A percentile compares a stretch with the other conserved stretches of the same genome.
phyloP scores from a whole-genome alignment of 495 filamentous ascomycete species.

The Hyphodiscus hymeniophilus region DNA sequence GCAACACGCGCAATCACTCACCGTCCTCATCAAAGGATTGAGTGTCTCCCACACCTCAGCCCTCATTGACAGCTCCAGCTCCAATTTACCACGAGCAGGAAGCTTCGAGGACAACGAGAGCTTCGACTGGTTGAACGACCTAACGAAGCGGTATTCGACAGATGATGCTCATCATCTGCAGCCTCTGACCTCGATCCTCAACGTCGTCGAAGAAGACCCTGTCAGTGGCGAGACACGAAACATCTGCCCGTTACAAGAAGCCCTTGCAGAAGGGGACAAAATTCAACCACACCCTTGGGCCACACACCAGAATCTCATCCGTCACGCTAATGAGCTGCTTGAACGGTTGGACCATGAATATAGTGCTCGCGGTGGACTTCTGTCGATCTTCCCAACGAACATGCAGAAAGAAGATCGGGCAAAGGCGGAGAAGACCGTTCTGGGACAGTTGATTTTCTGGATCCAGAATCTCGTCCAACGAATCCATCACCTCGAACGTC shows the following conservation, averaged over 20 bases:
- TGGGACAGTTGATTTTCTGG: slow-evolving; percentile 42
- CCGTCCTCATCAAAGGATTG: slow-evolving; percentile 37
- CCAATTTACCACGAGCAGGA: neutral
- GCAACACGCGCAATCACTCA: slow-evolving; percentile 45
- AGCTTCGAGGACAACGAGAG: slow-evolving; percentile 25
- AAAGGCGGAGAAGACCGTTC: slow-evolving; percentile 30
- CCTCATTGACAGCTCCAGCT: slow-evolving; percentile 22
- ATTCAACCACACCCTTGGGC: slow-evolving; percentile 27
- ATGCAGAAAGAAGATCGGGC: slow-evolving; percentile 22
- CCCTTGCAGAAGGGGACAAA: slow-evolving; percentile 5
- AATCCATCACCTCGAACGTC: slow-evolving; percentile 41
- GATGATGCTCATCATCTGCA: slow-evolving; percentile 27
- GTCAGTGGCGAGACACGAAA: neutral
- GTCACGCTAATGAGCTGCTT: slow-evolving; percentile 44
- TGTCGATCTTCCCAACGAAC: slow-evolving; percentile 36
- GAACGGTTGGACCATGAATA: slow-evolving; percentile 48
- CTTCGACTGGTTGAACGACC: slow-evolving; percentile 42
- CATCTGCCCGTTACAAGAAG: slow-evolving; percentile 18
- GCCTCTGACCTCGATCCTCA: slow-evolving; percentile 36
- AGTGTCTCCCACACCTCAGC: slow-evolving; percentile 20
- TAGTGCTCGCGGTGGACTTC: slow-evolving; percentile 38
- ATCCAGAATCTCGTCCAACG: slow-evolving; percentile 38
- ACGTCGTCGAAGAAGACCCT: slow-evolving; percentile 27
- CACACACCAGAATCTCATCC: slow-evolving; percentile 37
- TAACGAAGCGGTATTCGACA: slow-evolving; percentile 35